Evolutionary conservation across 176 grass and related monocot species (phyloP).

Genomic region (Oryza glaberrima): DNA sequence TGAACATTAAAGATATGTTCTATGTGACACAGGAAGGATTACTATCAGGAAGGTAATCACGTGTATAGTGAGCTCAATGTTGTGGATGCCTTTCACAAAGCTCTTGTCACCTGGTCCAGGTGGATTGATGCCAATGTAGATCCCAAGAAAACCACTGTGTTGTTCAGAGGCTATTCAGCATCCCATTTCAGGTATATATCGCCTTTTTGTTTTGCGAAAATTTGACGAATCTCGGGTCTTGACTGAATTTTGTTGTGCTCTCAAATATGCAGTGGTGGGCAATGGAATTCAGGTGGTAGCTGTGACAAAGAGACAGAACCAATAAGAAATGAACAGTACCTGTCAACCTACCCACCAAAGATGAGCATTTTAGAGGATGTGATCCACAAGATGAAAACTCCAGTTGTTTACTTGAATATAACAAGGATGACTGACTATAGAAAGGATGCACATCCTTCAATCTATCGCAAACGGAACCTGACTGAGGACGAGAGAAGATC

Average conservation of each 20-base stretch:
- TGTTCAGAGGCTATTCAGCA: constrained; percentile 92
- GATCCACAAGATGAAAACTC: constrained; percentile 82
- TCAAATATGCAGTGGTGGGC: constrained; percentile 71
- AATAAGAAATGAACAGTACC: constrained; percentile 73
- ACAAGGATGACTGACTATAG: constrained; percentile 93
- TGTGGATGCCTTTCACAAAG: constrained; percentile 79
- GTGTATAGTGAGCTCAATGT: constrained; percentile 78
- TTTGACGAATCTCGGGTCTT: neutral
- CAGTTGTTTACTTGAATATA: constrained; percentile 80
- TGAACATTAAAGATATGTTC: constrained; percentile 19
- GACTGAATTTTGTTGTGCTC: constrained; percentile 28
- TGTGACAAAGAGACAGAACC: constrained; percentile 84
- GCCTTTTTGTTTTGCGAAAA: neutral
- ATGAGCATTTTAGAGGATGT: constrained; percentile 70
- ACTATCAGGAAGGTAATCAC: constrained; percentile 92
- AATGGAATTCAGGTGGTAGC: constrained; percentile 96
- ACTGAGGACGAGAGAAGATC: constrained; percentile 63
- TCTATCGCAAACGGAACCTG: constrained; percentile 69
- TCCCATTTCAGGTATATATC: constrained; percentile 79
- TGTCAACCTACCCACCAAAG: constrained; percentile 70
- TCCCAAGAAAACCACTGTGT: constrained; percentile 60
- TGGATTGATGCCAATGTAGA: constrained; percentile 93
- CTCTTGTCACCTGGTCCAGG: constrained; percentile 84
- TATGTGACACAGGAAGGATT: constrained; percentile 75
- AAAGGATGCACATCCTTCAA: constrained; percentile 89